Percentiles rank a stretch among this genome's conserved stretches.
phyloP scores from a whole-genome alignment of 768 basidiomycete species.

The Mycena pura region DNA sequence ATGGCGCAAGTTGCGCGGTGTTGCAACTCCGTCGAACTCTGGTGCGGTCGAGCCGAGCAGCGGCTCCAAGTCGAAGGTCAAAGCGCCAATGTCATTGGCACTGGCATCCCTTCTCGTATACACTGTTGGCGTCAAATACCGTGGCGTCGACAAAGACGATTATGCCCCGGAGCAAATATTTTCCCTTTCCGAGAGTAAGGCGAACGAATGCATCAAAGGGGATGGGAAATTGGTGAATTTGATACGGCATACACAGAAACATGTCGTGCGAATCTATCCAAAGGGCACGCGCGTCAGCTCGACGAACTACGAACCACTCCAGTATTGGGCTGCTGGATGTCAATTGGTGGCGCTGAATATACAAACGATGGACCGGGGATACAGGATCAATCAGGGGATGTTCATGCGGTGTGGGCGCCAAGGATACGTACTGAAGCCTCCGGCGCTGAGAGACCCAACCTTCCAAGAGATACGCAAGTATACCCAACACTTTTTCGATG shows the following conservation, averaged over 20 bases:
- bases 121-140: slow-evolving; percentile 94
- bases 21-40: slow-evolving; percentile 25
- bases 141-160: slow-evolving; percentile 87
- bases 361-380: slow-evolving; percentile 93
- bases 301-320: slow-evolving; percentile 90
- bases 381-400: slow-evolving; percentile 95
- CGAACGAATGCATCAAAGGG: slow-evolving; percentile 78
- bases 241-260: slow-evolving; percentile 88
- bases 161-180: slow-evolving; percentile 92
- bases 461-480: slow-evolving; percentile 67
- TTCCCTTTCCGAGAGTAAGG: slow-evolving; percentile 87
- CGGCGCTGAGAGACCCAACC: slow-evolving; percentile 66
- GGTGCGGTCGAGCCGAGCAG: slow-evolving; percentile 3
- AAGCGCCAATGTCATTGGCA: slow-evolving; percentile 74
- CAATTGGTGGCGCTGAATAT: slow-evolving; percentile 96
- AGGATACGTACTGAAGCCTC: slow-evolving; percentile 93
- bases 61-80: slow-evolving; percentile 46
- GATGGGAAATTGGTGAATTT: slow-evolving; percentile 62
- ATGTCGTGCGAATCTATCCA: slow-evolving; percentile 89
- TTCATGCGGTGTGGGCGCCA: slow-evolving; percentile 90
- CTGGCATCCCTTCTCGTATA: slow-evolving; percentile 89
- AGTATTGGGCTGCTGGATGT: slow-evolving; percentile 89
- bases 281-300: slow-evolving; percentile 83
- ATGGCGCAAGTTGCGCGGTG: slow-evolving; percentile 35
- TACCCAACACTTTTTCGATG: slow-evolving; percentile 67